Percentiles rank a stretch among this genome's conserved stretches.
These are phyloP conservation scores for Zygosaccharomyces siamensis DNA, from an alignment of 805 yeast species.

Conservation along the genomic window DNA sequence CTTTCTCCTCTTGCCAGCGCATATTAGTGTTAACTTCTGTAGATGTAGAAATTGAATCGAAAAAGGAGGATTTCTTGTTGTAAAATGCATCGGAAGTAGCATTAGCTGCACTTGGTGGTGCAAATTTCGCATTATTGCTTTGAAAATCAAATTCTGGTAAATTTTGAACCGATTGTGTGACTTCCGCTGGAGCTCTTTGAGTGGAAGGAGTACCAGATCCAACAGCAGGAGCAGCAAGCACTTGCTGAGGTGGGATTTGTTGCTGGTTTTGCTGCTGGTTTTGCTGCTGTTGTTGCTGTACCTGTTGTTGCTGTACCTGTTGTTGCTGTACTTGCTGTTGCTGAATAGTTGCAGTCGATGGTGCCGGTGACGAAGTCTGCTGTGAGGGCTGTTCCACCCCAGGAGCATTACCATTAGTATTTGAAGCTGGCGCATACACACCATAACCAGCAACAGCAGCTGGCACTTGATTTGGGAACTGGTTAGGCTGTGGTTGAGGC, in stretches of 20 bases:
- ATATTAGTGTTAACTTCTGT: slow-evolving; percentile 43
- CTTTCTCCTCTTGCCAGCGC: slow-evolving; percentile 71
- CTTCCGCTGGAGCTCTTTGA: not conserved
- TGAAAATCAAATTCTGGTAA: slow-evolving; percentile 66
- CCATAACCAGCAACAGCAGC: slow-evolving; percentile 36
- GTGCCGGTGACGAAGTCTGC: slow-evolving; percentile 1
- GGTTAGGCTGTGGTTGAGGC: slow-evolving; percentile 19
- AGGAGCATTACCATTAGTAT: not conserved
- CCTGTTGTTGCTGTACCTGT: slow-evolving; percentile 3
- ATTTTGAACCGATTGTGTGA: not conserved
- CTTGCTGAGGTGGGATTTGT: slow-evolving; percentile 2
- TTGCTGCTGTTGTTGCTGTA: not conserved
- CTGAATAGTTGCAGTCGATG: slow-evolving; percentile 1
- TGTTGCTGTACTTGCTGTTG: slow-evolving; percentile 4
- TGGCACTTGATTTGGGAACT: slow-evolving; percentile 26
- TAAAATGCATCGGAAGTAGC: slow-evolving; percentile 42
- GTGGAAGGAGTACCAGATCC: not conserved
- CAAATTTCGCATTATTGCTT: slow-evolving; percentile 66
- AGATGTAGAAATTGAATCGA: slow-evolving; percentile 77
- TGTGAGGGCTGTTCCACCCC: not conserved
- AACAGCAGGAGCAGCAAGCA: not conserved
- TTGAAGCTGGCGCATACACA: slow-evolving; percentile 29
- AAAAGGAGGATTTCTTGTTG: slow-evolving; percentile 79
- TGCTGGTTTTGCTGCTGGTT: slow-evolving; percentile 1
- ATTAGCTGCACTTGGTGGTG: slow-evolving; percentile 27